Conservation (phyloP, 73 alveolate genomes). For the Durusdinium trenchii region DNA sequence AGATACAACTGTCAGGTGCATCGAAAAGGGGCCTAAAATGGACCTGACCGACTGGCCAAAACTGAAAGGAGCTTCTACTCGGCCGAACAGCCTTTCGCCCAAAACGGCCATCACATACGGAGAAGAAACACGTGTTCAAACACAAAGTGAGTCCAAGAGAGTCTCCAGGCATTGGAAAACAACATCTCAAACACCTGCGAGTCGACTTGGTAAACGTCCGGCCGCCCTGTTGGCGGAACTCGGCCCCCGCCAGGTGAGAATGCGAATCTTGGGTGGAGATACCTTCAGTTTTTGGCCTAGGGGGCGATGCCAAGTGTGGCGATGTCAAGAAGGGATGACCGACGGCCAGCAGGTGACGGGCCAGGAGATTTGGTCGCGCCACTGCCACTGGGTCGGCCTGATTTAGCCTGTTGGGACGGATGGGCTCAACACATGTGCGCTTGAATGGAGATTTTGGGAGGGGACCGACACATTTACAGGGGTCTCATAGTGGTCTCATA, state of each 20-base stretch:
- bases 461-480: no score
- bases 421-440: no score
- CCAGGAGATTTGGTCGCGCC: background rate
- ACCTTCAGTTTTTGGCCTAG: slow-evolving; percentile 74
- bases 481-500: no score
- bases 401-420: no score
- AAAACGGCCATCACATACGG: background rate
- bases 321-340: background rate
- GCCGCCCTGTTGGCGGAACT: background rate
- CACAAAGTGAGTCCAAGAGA: no score
- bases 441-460: background rate
- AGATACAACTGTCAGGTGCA: slow-evolving; percentile 76
- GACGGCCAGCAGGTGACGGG: background rate
- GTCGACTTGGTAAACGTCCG: no score
- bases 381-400: no score
- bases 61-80: background rate
- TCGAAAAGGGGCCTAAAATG: no score
- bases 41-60: background rate
- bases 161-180: no score
- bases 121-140: background rate
- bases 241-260: background rate
- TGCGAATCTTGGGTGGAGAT: slow-evolving; percentile 30
- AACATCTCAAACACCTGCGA: no score
- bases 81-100: background rate
- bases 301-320: slow-evolving; percentile 88